Evolutionary conservation across 495 filamentous ascomycete genomes (phyloP).

Genomic region (Podospora didyma): DNA sequence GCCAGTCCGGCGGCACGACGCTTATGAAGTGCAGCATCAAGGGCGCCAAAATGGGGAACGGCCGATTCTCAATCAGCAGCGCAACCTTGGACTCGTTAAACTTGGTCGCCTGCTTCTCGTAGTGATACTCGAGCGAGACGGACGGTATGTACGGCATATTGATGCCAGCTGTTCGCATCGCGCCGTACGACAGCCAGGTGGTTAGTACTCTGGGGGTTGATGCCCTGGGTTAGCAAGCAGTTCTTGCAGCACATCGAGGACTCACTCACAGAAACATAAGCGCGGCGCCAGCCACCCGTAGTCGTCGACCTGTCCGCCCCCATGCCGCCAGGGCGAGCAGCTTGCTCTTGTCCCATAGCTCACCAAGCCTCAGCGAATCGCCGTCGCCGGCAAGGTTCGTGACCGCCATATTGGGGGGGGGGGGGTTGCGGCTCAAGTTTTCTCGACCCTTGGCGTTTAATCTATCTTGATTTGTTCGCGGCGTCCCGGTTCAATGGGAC

Average conservation of each 20-base stretch:
- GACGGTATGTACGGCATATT: constrained; percentile 26
- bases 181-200: constrained; percentile 13
- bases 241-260: background rate
- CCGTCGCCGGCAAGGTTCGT: background rate
- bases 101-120: constrained; percentile 19
- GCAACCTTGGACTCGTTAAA: constrained; percentile 48
- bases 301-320: constrained; percentile 29
- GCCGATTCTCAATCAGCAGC: constrained; percentile 47
- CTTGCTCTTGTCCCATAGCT: constrained; percentile 22
- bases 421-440: no score
- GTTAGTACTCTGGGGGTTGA: constrained; percentile 11
- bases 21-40: constrained; percentile 48
- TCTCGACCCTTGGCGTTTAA: no score
- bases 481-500: no score
- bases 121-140: constrained; percentile 30
- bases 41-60: constrained; percentile 38
- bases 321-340: constrained; percentile 18
- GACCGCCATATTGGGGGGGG: background rate
- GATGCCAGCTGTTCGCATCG: constrained; percentile 9
- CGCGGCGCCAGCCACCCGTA: constrained; percentile 23
- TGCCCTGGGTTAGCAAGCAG: background rate
- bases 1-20: constrained; percentile 51
- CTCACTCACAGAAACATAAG: constrained; percentile 25
- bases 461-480: no score
- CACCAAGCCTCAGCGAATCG: constrained; percentile 19